A percentile compares a stretch with the other conserved stretches of the same genome.
Conservation (phyloP, 2,329 filamentous ascomycete species). For the Colletotrichum endophyticum region DNA sequence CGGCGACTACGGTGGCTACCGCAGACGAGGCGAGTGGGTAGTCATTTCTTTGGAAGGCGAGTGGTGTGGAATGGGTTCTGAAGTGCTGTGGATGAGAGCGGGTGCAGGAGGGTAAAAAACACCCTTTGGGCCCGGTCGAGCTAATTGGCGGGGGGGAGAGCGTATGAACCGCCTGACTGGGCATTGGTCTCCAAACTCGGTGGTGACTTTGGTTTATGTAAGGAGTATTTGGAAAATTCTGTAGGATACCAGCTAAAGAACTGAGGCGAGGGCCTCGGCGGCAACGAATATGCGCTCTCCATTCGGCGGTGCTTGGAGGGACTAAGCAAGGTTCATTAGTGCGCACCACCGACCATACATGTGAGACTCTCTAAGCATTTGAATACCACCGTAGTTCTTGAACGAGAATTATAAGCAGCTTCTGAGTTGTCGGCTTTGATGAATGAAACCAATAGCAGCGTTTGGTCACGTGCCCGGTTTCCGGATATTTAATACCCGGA, state of each 20-base stretch:
- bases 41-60: fast-evolving
- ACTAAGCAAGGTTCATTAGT: too few species aligned
- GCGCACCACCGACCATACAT: not conserved
- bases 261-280: not conserved
- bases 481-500: not conserved
- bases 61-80: not conserved
- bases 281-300: not conserved
- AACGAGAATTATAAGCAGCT: fast-evolving
- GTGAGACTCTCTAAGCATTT: not conserved
- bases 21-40: not conserved
- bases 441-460: fast-evolving
- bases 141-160: not conserved
- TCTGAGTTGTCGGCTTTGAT: too few species aligned
- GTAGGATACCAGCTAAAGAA: not conserved
- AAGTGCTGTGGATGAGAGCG: not conserved
- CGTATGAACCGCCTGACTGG: not conserved
- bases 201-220: not conserved
- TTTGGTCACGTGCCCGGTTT: not conserved
- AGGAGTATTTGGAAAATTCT: not conserved
- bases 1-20: not conserved
- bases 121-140: not conserved
- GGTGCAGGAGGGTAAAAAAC: not conserved
- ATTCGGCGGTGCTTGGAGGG: too few species aligned
- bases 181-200: not conserved
- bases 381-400: too few species aligned